Percentiles rank a stretch among this genome's conserved stretches.
Conservation (phyloP, 768 basidiomycete genomes). For the Strobilomyces echinocephalus region DNA sequence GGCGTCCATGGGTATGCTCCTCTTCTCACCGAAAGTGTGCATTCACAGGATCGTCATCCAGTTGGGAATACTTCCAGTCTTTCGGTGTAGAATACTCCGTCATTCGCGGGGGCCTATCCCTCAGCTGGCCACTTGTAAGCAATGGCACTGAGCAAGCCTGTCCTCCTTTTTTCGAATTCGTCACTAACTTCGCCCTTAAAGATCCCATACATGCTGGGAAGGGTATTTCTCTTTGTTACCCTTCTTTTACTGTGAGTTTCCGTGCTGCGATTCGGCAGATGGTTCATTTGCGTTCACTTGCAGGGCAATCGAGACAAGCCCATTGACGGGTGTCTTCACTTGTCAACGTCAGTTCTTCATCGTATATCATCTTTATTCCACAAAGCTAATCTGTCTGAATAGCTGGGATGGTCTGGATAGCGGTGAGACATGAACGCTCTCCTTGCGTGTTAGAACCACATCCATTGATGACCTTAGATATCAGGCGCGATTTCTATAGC, state of each 20-base stretch:
- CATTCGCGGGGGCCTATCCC: slow-evolving; percentile 15
- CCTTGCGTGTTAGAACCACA: too few species aligned
- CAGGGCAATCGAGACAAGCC: slow-evolving; percentile 6
- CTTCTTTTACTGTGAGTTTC: slow-evolving; percentile 17
- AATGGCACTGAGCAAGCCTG: too few species aligned
- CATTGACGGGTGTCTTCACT: background rate
- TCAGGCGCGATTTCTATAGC: slow-evolving; percentile 7
- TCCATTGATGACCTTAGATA: slow-evolving; percentile 4
- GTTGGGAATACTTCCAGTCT: slow-evolving; percentile 24
- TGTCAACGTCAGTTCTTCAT: slow-evolving; percentile 20
- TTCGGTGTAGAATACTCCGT: slow-evolving; percentile 20
- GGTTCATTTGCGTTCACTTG: background rate
- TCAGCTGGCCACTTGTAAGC: slow-evolving; percentile 26
- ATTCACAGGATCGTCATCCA: background rate
- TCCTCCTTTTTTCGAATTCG: background rate
- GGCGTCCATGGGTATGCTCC: slow-evolving; percentile 20
- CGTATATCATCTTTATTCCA: background rate
- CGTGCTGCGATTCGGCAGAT: too few species aligned
- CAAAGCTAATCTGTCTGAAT: background rate
- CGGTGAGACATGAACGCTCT: slow-evolving; percentile 4
- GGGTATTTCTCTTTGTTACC: slow-evolving; percentile 8
- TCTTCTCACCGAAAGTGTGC: background rate
- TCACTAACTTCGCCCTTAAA: background rate
- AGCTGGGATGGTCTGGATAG: background rate
- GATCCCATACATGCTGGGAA: slow-evolving; percentile 26